Evolutionary conservation across 306 rosid genomes (phyloP).

Genomic region (Prunus fruticosa): DNA sequence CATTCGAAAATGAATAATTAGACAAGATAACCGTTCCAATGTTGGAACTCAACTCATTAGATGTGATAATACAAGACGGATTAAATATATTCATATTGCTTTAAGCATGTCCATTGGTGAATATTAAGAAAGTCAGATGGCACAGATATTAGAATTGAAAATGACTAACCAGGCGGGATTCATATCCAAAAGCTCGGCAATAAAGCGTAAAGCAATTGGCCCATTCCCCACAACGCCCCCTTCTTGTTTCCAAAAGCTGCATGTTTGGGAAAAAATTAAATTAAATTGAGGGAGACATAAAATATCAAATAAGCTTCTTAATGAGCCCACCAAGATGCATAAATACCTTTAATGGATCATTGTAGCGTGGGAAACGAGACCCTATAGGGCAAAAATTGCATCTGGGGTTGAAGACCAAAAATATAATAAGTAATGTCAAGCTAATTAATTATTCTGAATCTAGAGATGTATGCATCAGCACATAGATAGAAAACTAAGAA

Average conservation of each 20-base stretch:
- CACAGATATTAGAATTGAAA: conserved; percentile 12
- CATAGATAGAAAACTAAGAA: not conserved
- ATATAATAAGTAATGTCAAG: not conserved
- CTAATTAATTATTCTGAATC: not conserved
- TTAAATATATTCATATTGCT: not conserved
- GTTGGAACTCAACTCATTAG: not conserved
- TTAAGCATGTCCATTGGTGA: not conserved
- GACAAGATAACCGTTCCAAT: not conserved
- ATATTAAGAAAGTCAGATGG: not conserved
- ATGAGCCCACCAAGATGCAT: not conserved
- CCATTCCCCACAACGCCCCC: conserved; percentile 98
- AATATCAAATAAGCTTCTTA: conserved; percentile 19
- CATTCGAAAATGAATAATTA: not conserved
- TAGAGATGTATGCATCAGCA: not conserved
- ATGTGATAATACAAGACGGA: not conserved
- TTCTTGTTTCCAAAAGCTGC: conserved; percentile 92
- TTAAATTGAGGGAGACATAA: conserved; percentile 6
- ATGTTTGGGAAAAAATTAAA: conserved; percentile 19
- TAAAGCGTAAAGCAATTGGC: conserved; percentile 94
- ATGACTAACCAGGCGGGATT: conserved; percentile 75
- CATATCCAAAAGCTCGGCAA: conserved; percentile 93
- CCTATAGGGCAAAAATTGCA: conserved; percentile 50
- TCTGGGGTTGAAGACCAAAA: conserved; percentile 31
- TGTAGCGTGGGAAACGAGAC: conserved; percentile 91
- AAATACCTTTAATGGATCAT: conserved; percentile 78